phyloP scores from a whole-genome alignment of 805 yeast species.

The Lipomyces starkeyi region DNA sequence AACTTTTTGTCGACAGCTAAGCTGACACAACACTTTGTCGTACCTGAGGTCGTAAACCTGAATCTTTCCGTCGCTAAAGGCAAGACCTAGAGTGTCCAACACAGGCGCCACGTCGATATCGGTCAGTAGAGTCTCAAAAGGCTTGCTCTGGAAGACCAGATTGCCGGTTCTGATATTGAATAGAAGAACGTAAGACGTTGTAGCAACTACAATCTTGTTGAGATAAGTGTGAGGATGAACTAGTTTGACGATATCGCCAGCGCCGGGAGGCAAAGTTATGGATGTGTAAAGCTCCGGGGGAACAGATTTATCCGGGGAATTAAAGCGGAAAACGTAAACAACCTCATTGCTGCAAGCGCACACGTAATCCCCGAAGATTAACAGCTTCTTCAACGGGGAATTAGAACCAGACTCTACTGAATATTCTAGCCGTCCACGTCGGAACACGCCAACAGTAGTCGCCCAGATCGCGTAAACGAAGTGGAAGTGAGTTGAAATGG shows the following conservation, averaged over 20 bases:
- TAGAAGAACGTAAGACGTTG: conserved; percentile 45
- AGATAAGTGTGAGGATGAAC: conserved; percentile 90
- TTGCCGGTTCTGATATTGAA: conserved; percentile 81
- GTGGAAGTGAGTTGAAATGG: conserved; percentile 81
- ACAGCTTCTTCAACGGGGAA: conserved; percentile 47
- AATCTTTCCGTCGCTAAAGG: conserved; percentile 71
- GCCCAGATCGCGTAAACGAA: conserved; percentile 80
- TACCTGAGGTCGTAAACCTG: conserved; percentile 69
- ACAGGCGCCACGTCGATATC: conserved; percentile 85
- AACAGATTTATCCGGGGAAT: conserved; percentile 52
- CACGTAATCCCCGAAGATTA: conserved; percentile 79
- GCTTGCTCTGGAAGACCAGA: conserved; percentile 60
- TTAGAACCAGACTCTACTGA: conserved; percentile 50
- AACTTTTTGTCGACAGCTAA: conserved; percentile 50
- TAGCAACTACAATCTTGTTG: conserved; percentile 77
- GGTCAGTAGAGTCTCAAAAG: conserved; percentile 59
- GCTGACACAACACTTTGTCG: conserved; percentile 59
- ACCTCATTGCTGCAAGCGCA: conserved; percentile 60
- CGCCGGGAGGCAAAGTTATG: conserved; percentile 60
- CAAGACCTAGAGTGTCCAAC: conserved; percentile 80
- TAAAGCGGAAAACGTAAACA: conserved; percentile 54
- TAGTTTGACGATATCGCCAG: conserved; percentile 73
- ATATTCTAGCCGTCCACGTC: conserved; percentile 73
- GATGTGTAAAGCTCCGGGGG: conserved; percentile 68
- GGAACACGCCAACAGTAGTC: conserved; percentile 73